Evolutionary conservation across 2,329 filamentous ascomycete genomes (phyloP), one percentile per base, ranked within the genome.

Genomic region (Intubia oerlemansii): DNA sequence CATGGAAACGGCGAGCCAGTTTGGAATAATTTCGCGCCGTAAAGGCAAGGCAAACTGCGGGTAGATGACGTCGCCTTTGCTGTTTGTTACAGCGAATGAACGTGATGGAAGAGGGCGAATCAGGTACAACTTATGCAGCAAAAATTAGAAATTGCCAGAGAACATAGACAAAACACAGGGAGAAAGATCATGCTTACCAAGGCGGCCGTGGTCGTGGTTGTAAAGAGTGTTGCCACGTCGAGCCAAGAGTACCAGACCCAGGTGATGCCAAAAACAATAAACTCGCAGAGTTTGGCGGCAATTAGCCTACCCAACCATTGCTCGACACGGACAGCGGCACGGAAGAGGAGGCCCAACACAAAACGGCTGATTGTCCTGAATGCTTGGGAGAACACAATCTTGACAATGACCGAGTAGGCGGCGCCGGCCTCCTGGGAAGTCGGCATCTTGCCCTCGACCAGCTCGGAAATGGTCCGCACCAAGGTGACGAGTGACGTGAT

Each of bases 1-100:
- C 12, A 80, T 53, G 12, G 81, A 47, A 2, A 73, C 74, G 8
- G 73, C 71, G 2, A 64, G 55, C 66, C 66, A 78, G 42, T 76
- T 78, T 15, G 75, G 73, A 6, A 80, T 47, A 41, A 78, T 73
- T 40, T 78, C 70, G 25, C 71, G 63, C 34, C 74, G 66, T 15
- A 76, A 47, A 1, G 74, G 72, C 42, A 77, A 79, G 17, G 70
- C 72, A 38, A 78, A 77, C 34, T 78, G 44, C 0, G 75, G 74
- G 38, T 70, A 64, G 25, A 80, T 69, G 24, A 80, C 56, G 42
- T 77, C 65, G 34, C 70, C 68, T 38, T 78, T 63, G 17, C 55
- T 47, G 41, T 75, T 77, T 26, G 57, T 62, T 24, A 80, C 59
- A 20, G 74, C 61, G 44, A 80, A 80, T 8, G 68, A 75, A n/a